Conservation (phyloP, 371 early-diverging fungal species). For the Aphelidium insulamus region DNA sequence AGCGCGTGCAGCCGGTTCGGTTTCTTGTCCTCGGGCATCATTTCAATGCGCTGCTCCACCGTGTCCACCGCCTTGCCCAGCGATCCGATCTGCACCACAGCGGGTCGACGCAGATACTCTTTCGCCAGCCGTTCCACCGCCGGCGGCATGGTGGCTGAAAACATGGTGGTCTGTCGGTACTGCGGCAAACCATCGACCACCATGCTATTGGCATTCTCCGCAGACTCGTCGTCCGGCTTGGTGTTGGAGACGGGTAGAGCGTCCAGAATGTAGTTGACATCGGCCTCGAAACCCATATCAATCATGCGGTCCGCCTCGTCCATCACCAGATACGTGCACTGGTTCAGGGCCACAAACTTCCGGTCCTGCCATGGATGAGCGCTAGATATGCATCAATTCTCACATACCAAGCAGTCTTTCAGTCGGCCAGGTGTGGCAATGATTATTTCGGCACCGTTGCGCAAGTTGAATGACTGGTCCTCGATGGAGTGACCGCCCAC, state of each 20-base stretch:
- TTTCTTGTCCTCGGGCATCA: constrained; percentile 65
- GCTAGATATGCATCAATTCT: constrained; percentile 3
- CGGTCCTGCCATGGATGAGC: constrained; percentile 24
- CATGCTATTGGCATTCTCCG: constrained; percentile 24
- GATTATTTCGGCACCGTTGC: constrained; percentile 75
- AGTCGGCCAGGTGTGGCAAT: constrained; percentile 96
- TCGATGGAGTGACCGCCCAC: constrained; percentile 82
- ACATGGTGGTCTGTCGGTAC: constrained; percentile 96
- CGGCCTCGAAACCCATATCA: constrained; percentile 91
- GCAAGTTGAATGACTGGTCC: constrained; percentile 58
- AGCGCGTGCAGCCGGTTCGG: constrained; percentile 51
- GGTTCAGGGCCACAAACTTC: constrained; percentile 54
- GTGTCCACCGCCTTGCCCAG: constrained; percentile 91
- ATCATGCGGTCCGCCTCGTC: constrained; percentile 97
- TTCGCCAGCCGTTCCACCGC: constrained; percentile 85
- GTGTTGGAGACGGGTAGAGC: constrained; percentile 69
- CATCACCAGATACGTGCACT: constrained; percentile 81
- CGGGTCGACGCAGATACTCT: constrained; percentile 68
- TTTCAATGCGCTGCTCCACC: constrained; percentile 84
- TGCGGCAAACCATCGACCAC: constrained; percentile 6
- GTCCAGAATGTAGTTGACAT: constrained; percentile 83
- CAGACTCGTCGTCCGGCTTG: constrained; percentile 62
- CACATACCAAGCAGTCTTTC: constrained; percentile 57
- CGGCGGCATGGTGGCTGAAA: constrained; percentile 97
- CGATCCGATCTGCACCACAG: constrained; percentile 89